Evolutionary conservation across 106 monocot species (phyloP).

Genomic region (Platanthera zijinensis): DNA sequence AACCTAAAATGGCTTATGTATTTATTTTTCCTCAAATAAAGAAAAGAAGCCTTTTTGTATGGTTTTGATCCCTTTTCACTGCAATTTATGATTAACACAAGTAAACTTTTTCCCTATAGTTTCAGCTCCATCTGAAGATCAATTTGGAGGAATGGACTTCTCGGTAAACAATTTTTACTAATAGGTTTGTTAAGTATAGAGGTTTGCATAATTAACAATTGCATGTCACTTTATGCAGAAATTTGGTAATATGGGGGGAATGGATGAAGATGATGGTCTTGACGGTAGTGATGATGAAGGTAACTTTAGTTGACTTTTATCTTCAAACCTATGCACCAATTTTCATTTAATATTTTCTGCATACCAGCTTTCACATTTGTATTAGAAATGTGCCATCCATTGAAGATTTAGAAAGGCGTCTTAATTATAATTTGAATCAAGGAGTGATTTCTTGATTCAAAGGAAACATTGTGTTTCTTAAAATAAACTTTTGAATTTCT

Average conservation of each 20-base stretch:
- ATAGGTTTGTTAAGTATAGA: conserved; percentile 1
- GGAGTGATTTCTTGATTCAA: background rate
- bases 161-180: conserved; percentile 25
- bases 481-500: background rate
- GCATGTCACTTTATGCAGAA: conserved; percentile 22
- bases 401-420: background rate
- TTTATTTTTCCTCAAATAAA: background rate
- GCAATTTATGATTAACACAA: no score
- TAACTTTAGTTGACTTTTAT: conserved; percentile 4
- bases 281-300: conserved; percentile 75
- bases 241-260: conserved; percentile 49
- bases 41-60: background rate
- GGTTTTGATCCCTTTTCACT: background rate
- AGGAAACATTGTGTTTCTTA: background rate
- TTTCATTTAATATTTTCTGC: background rate
- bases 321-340: background rate
- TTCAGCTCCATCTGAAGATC: conserved; percentile 22
- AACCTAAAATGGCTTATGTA: background rate
- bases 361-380: background rate
- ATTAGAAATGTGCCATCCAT: background rate
- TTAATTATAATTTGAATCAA: background rate
- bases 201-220: conserved; percentile 4
- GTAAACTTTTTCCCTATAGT: background rate
- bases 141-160: conserved; percentile 75
- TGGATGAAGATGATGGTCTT: conserved; percentile 42